phyloP scores from a whole-genome alignment of 1,284 basidiomycete species.

The Melampsora larici-populina region DNA sequence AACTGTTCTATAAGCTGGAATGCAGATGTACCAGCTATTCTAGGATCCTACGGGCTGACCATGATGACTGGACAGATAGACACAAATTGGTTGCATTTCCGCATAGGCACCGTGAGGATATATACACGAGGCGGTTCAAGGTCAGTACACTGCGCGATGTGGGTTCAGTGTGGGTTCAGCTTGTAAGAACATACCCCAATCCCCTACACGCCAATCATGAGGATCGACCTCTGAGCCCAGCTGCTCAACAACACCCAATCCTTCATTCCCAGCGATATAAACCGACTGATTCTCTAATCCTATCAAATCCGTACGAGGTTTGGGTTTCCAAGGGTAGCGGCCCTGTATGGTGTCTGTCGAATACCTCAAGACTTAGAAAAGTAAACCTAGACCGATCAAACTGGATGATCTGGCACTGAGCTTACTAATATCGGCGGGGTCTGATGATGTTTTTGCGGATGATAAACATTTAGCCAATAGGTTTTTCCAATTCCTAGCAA shows the following conservation, averaged over 20 bases:
- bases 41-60: too few relatives aligned
- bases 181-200: slow-evolving; percentile 58
- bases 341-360: slow-evolving; percentile 73
- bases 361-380: slow-evolving; percentile 61
- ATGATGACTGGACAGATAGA: too few relatives aligned
- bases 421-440: slow-evolving; percentile 45
- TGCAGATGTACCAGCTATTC: too few relatives aligned
- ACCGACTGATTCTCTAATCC: slow-evolving; percentile 45
- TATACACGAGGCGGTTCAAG: too few relatives aligned
- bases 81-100: too few relatives aligned
- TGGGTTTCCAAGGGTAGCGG: slow-evolving; percentile 69
- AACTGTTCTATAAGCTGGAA: neutral
- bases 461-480: neutral
- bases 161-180: too few relatives aligned
- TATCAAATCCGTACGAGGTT: slow-evolving; percentile 49
- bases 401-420: too few relatives aligned
- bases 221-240: slow-evolving; percentile 54
- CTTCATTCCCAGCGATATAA: slow-evolving; percentile 72
- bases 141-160: too few relatives aligned
- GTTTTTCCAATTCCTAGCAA: neutral
- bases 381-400: neutral
- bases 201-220: slow-evolving; percentile 61
- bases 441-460: neutral
- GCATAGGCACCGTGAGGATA: too few relatives aligned
- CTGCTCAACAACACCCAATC: slow-evolving; percentile 66